phyloP scores from a whole-genome alignment of 805 yeast genomes.

The Metschnikowia peoriensis region DNA sequence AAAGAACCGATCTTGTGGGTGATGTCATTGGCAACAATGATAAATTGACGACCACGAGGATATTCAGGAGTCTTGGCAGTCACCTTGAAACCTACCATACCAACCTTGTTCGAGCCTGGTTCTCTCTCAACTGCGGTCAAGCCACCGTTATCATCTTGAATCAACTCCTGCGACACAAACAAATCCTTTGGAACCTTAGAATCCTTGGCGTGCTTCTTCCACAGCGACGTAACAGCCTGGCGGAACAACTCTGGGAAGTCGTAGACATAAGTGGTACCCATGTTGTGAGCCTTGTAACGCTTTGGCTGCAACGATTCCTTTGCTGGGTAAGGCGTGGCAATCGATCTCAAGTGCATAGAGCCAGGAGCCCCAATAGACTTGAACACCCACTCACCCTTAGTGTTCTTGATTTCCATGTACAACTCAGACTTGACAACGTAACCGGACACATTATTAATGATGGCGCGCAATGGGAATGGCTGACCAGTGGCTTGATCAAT shows the following conservation, averaged over 20 bases:
- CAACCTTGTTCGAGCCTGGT: constrained; percentile 92
- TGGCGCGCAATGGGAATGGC: constrained; percentile 94
- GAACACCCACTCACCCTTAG: constrained; percentile 95
- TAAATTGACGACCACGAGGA: constrained; percentile 92
- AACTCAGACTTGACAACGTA: constrained; percentile 94
- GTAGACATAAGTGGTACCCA: constrained; percentile 97
- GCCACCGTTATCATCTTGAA: constrained; percentile 74
- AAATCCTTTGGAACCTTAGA: constrained; percentile 71
- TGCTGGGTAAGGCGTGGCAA: constrained; percentile 94
- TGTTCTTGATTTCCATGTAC: constrained; percentile 90
- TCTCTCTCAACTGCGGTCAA: constrained; percentile 90
- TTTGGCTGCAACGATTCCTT: constrained; percentile 98
- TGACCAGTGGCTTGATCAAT: constrained; percentile 83
- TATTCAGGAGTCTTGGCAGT: constrained; percentile 94
- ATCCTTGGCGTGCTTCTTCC: constrained; percentile 66
- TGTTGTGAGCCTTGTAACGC: constrained; percentile 95
- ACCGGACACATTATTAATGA: constrained; percentile 94
- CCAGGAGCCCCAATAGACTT: constrained; percentile 95
- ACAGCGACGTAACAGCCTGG: constrained; percentile 80
- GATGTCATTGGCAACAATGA: constrained; percentile 94
- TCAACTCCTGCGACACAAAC: constrained; percentile 78
- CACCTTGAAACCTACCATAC: constrained; percentile 96
- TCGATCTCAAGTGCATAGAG: constrained; percentile 94
- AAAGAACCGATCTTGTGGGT: constrained; percentile 98
- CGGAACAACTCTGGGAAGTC: constrained; percentile 99